Base-by-base conservation (phyloP, 23 red algal genomes). In the Gracilaria domingensis region DNA sequence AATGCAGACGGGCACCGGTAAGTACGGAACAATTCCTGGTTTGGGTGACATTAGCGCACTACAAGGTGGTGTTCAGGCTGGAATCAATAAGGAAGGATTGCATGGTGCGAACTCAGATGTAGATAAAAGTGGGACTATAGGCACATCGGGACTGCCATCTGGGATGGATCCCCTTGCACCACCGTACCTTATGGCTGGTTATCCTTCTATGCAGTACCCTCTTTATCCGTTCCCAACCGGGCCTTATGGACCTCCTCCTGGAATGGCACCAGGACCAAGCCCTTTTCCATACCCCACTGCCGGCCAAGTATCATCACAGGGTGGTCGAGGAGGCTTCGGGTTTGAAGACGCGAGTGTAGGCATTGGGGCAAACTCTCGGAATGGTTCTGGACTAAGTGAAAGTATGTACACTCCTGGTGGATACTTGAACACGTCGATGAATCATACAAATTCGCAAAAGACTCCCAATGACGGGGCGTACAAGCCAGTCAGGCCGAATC, bases 141-240 rank as follows among this genome's bases (percentile, higher is more conserved):
- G 78, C n/a, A 28, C 80, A 28, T 73, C 89, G 6, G 78, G 77
- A 40, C 34, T 92, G 20, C 67, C 49, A 20, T 53, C 66, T 30
- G 89, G 80, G 26, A 92, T 92, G 77, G 78, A 92, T 84, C 64
- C 80, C 6, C 49, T 92, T 56, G 89, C 62, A 14, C 42, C 64
- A 23, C 89, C 89, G 49, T 84, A 83, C 44, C 24, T 84, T 21
- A 83, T 84, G 65, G 58, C 80, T 4, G 89, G 89, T 39, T 92
- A 92, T 78, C 89, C 78, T 70, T 84, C 89, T 0, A 90, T 90
- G 73, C 87, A 90, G 61, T 90, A 90, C 56, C 89, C 89, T 50
- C 47, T 92, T 4, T 92, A 92, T 67, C 49, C 79, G 14, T 92
- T 92, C 64, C 89, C 89, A 20, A 83, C 69, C 11, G 79, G 69